These are phyloP conservation scores for Ramaria rubella DNA, from an alignment of 768 basidiomycete species.

Conservation along the genomic window DNA sequence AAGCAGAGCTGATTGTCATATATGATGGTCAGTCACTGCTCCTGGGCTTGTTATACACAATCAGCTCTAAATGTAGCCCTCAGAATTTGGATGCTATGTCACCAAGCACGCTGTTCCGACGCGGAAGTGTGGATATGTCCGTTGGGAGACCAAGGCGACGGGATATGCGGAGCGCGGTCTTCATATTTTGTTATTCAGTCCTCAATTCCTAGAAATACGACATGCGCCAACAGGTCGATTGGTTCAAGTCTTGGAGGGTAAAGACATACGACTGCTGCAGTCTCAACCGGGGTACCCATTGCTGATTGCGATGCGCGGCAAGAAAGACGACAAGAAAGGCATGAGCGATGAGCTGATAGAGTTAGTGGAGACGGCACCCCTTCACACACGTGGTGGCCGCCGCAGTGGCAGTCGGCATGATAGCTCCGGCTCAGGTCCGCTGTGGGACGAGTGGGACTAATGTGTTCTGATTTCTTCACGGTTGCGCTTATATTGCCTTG, in stretches of 20 bases:
- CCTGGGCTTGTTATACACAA: too few species aligned
- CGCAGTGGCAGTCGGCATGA: slow-evolving; percentile 22
- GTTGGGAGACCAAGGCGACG: slow-evolving; percentile 69
- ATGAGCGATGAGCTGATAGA: slow-evolving; percentile 60
- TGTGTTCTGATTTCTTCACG: not conserved
- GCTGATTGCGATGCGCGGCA: slow-evolving; percentile 58
- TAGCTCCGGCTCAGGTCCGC: too few species aligned
- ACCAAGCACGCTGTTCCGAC: slow-evolving; percentile 60
- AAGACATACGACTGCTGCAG: slow-evolving; percentile 62
- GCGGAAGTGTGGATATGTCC: slow-evolving; percentile 57
- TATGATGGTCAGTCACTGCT: slow-evolving; percentile 59
- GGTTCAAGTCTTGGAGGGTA: slow-evolving; percentile 76
- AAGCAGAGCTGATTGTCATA: slow-evolving; percentile 57
- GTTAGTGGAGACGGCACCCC: slow-evolving; percentile 60
- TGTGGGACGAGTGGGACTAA: slow-evolving; percentile 6
- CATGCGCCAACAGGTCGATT: slow-evolving; percentile 56
- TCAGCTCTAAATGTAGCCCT: not conserved
- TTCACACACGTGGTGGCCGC: slow-evolving; percentile 27
- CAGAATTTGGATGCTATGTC: slow-evolving; percentile 74
- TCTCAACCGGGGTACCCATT: slow-evolving; percentile 41
- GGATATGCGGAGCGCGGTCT: slow-evolving; percentile 55
- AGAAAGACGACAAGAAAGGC: slow-evolving; percentile 49
- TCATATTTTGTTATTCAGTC: slow-evolving; percentile 66
- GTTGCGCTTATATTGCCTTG: not conserved
- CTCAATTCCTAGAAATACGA: slow-evolving; percentile 71